phyloP scores from a whole-genome alignment of 2,329 filamentous ascomycete genomes.

The Penicillium sp. region DNA sequence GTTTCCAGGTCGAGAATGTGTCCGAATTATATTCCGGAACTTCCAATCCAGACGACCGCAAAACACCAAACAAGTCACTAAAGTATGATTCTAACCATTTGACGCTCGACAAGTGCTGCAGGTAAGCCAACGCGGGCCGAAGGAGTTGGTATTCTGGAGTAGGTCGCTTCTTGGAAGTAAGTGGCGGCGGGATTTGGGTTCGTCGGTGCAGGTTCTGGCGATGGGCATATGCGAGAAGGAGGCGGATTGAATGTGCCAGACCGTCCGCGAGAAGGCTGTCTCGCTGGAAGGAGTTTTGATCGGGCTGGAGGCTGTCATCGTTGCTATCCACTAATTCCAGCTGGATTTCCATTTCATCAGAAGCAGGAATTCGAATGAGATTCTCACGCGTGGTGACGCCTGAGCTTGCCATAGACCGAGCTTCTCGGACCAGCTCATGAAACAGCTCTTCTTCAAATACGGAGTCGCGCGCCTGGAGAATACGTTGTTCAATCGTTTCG shows the following conservation, averaged over 20 bases:
- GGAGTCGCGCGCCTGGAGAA: conserved; percentile 47
- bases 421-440: conserved; percentile 82
- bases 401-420: conserved; percentile 67
- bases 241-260: conserved; percentile 65
- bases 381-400: conserved; percentile 64
- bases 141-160: conserved; percentile 57
- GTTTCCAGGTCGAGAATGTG: conserved; percentile 28
- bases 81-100: conserved; percentile 36
- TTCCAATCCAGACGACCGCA: conserved; percentile 33
- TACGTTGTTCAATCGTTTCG: conserved; percentile 37
- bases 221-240: conserved; percentile 77
- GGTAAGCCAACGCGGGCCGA: conserved; percentile 55
- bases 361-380: conserved; percentile 56
- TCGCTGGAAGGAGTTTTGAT: conserved; percentile 24
- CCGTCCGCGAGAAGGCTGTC: conserved; percentile 58
- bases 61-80: conserved; percentile 28
- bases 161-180: conserved; percentile 51
- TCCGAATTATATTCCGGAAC: conserved; percentile 25
- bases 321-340: conserved; percentile 66
- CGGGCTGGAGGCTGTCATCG: conserved; percentile 28
- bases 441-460: conserved; percentile 71
- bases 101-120: conserved; percentile 49
- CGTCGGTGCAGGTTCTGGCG: conserved; percentile 66
- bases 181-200: conserved; percentile 60
- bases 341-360: conserved; percentile 57